phyloP scores from a whole-genome alignment of 108 stramenopile genomes.

The Skeletonema potamos region DNA sequence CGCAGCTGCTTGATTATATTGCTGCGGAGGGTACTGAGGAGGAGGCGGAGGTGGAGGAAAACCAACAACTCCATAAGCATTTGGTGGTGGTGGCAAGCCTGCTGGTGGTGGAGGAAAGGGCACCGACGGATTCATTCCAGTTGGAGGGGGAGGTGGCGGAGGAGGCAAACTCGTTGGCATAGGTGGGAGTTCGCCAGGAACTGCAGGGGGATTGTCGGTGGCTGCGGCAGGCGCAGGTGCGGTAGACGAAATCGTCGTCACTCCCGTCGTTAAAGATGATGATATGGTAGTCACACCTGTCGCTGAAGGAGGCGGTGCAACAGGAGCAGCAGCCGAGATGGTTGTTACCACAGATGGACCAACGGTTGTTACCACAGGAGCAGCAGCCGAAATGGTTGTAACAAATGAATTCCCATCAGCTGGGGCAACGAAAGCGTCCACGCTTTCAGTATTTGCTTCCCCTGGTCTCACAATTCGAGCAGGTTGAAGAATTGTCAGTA shows the following conservation, averaged over 20 bases:
- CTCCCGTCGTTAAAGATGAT: not conserved
- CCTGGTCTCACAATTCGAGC: conserved; percentile 29
- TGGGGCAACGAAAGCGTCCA: not conserved
- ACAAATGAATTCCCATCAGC: not conserved
- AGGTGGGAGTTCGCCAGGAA: not conserved
- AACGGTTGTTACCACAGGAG: conserved; percentile 1
- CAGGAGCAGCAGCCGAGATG: conserved; percentile 19
- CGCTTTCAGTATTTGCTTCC: conserved; percentile 1
- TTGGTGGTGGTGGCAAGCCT: conserved; percentile 26
- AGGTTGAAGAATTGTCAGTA: conserved; percentile 39
- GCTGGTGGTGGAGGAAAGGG: conserved; percentile 24
- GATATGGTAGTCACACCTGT: conserved; percentile 4
- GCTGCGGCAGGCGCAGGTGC: conserved; percentile 1
- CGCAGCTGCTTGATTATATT: conserved; percentile 22
- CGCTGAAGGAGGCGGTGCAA: not conserved
- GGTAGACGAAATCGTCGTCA: not conserved
- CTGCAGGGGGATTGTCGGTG: conserved; percentile 3
- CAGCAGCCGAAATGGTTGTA: not conserved
- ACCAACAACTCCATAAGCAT: conserved; percentile 4
- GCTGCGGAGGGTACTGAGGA: conserved; percentile 27
- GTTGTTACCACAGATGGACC: conserved; percentile 4
- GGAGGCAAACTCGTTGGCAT: conserved; percentile 16
- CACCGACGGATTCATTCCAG: not conserved
- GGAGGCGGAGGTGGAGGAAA: conserved; percentile 15
- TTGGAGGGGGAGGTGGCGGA: conserved; percentile 13